A percentile compares a stretch with the other conserved stretches of the same genome.
Evolutionary conservation across 2,329 filamentous ascomycete species (phyloP).

Genomic region (Fusarium verticillioides): DNA sequence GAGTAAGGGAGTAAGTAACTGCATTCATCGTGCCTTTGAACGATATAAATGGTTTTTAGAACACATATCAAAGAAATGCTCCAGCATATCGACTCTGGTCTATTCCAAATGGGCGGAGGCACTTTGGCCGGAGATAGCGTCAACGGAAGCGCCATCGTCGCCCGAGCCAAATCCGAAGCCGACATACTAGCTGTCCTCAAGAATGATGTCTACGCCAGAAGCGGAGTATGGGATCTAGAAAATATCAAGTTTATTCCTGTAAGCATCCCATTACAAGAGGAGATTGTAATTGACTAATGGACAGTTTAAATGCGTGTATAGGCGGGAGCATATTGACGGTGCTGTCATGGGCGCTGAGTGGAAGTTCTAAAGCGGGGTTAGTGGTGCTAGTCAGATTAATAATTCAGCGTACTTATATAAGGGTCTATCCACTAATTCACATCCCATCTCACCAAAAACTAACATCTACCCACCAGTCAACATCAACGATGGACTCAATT

Average conservation of each 20-base stretch:
- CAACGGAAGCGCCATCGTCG: background rate
- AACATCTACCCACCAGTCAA: background rate
- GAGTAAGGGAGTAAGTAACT: background rate
- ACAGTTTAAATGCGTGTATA: constrained; percentile 1
- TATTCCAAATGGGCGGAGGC: constrained; percentile 3
- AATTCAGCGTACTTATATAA: background rate
- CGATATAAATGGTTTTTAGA: background rate
- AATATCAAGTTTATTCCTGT: background rate
- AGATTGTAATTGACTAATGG: fast-evolving
- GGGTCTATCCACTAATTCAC: background rate
- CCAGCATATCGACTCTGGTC: background rate
- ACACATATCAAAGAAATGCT: background rate
- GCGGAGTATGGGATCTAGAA: background rate
- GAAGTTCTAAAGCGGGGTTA: background rate
- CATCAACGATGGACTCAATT: background rate
- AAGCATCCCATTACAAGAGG: fast-evolving
- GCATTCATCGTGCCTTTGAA: too few species aligned
- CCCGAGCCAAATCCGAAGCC: background rate
- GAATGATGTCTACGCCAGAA: background rate
- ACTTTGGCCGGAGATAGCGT: background rate
- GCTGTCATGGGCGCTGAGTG: background rate
- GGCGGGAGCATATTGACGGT: background rate
- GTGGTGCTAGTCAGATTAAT: background rate
- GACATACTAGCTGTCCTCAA: background rate
- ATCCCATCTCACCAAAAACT: background rate